A percentile compares a stretch with the other conserved stretches of the same genome.
Evolutionary conservation across 2,329 filamentous ascomycete species (phyloP).

Genomic region (Arthrobotrys pseudoclavata): DNA sequence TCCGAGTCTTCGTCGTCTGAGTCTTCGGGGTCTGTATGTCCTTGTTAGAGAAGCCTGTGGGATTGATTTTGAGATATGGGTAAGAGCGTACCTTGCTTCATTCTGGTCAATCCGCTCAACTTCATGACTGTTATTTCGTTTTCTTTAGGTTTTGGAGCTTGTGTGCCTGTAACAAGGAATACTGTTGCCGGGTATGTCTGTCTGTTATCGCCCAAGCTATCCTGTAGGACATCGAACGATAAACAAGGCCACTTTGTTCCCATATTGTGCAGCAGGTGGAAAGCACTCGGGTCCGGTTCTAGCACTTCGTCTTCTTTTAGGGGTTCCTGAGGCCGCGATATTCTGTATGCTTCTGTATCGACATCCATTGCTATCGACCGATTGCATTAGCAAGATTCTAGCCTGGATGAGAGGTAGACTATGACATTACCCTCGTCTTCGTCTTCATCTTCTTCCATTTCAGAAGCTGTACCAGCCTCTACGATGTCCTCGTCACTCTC

Average conservation of each 20-base stretch:
- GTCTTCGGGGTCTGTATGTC: slow-evolving; percentile 45
- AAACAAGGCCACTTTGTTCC: slow-evolving; percentile 97
- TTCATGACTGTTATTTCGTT: slow-evolving; percentile 98
- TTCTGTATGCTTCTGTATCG: slow-evolving; percentile 94
- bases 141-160: slow-evolving; percentile 83
- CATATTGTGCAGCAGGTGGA: slow-evolving; percentile 96
- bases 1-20: slow-evolving; percentile 71
- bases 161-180: slow-evolving; percentile 94
- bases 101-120: slow-evolving; percentile 89
- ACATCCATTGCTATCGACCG: slow-evolving; percentile 83
- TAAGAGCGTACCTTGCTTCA: slow-evolving; percentile 72
- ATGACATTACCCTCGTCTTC: slow-evolving; percentile 42
- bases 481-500: slow-evolving; percentile 96
- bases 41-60: background rate
- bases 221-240: slow-evolving; percentile 91
- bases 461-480: slow-evolving; percentile 67
- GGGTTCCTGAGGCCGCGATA: slow-evolving; percentile 81
- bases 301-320: slow-evolving; percentile 91
- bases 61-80: background rate
- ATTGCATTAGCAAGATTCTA: background rate
- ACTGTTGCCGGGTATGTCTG: slow-evolving; percentile 95
- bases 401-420: slow-evolving; percentile 10
- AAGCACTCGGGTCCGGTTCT: slow-evolving; percentile 90
- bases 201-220: slow-evolving; percentile 87
- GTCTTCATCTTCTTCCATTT: slow-evolving; percentile 86